phyloP scores from a whole-genome alignment of 495 filamentous ascomycete species.

The Penicillium riverlandense region DNA sequence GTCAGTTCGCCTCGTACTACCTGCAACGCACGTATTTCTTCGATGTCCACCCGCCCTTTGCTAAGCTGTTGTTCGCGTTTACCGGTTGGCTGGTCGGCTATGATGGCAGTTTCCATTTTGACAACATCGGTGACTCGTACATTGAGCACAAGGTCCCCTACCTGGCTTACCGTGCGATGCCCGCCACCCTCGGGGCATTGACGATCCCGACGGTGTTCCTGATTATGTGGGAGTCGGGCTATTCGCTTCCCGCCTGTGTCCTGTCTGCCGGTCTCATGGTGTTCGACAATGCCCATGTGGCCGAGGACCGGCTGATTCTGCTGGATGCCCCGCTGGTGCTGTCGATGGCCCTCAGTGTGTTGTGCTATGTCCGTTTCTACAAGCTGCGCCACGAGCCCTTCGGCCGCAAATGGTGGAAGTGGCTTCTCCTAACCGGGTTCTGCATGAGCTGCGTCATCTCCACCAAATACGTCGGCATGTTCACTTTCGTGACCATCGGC shows the following conservation, averaged over 20 bases:
- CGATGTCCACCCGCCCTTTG: conserved; percentile 97
- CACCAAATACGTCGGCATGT: conserved; percentile 94
- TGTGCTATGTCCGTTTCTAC: conserved; percentile 96
- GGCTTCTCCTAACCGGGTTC: conserved; percentile 91
- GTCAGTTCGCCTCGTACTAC: conserved; percentile 91
- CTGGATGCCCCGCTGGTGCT: conserved; percentile 91
- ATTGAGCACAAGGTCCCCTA: conserved; percentile 96
- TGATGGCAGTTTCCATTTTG: conserved; percentile 95
- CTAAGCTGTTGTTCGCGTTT: conserved; percentile 63
- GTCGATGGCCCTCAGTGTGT: conserved; percentile 87
- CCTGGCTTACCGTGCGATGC: conserved; percentile 89
- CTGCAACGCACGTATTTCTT: conserved; percentile 99
- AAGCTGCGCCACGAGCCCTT: conserved; percentile 89
- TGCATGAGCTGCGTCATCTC: conserved; percentile 95
- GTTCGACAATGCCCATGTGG: conserved; percentile 97
- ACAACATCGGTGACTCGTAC: conserved; percentile 99
- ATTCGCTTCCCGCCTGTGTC: conserved; percentile 86
- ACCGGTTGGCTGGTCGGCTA: conserved; percentile 96
- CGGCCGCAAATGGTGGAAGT: conserved; percentile 98
- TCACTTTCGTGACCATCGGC: conserved; percentile 96
- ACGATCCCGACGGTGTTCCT: conserved; percentile 91
- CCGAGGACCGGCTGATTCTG: conserved; percentile 90
- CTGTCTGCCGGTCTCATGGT: conserved; percentile 80
- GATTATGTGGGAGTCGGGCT: conserved; percentile 99
- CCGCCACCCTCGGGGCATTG: conserved; percentile 81